These are phyloP conservation scores for Hypoxylon sp. DNA, from an alignment of 2,329 filamentous ascomycete species.

Conservation along the genomic window DNA sequence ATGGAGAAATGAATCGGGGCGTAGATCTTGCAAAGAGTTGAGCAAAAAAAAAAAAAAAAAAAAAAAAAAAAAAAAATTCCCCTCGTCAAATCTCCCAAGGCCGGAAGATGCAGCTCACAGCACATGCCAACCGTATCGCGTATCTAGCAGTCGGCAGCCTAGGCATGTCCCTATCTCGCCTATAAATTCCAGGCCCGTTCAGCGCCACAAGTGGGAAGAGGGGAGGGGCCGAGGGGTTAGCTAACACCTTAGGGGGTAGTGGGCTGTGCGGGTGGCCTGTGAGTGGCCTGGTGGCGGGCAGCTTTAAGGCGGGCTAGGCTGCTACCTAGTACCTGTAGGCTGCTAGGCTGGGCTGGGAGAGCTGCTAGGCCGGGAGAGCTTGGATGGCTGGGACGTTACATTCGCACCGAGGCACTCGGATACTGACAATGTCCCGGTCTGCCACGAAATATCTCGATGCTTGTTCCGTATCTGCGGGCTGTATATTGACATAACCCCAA, in stretches of 20 bases:
- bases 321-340: too few species aligned
- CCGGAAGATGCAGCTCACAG: constrained; percentile 8
- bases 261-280: too few species aligned
- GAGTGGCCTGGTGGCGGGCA: too few species aligned
- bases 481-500: constrained; percentile 4
- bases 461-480: neutral
- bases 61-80: constrained; percentile 8
- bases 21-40: constrained; percentile 25
- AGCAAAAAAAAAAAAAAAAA: constrained; percentile 5
- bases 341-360: too few species aligned
- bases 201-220: constrained; percentile 24
- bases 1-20: neutral
- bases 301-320: too few species aligned
- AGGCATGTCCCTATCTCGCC: neutral
- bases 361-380: too few species aligned
- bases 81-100: constrained; percentile 28
- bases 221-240: constrained; percentile 21
- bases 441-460: neutral
- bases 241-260: too few species aligned
- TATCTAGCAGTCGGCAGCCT: too few species aligned
- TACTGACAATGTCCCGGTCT: neutral
- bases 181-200: constrained; percentile 9
- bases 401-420: neutral
- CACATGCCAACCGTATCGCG: neutral
- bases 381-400: neutral